Conservation (phyloP, 2,329 filamentous ascomycete genomes). For the Fusarium nygamai region DNA sequence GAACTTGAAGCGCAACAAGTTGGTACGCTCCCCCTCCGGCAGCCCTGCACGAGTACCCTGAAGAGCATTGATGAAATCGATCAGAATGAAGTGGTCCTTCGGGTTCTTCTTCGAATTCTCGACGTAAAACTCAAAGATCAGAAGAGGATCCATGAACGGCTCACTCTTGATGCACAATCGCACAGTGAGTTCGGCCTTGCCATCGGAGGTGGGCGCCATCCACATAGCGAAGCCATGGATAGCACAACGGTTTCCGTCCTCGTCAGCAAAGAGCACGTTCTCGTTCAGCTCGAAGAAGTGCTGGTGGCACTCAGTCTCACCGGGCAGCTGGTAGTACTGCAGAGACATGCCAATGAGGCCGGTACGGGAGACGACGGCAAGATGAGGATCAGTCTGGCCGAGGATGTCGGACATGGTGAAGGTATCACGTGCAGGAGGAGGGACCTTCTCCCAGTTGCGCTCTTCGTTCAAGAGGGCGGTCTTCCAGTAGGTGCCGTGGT, state of each 20-base stretch:
- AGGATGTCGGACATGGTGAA: slow-evolving; percentile 10
- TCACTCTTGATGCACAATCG: background rate
- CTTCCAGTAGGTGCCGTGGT: background rate
- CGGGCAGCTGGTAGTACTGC: background rate
- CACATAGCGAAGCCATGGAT: slow-evolving; percentile 14
- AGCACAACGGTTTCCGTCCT: background rate
- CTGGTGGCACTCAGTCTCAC: background rate
- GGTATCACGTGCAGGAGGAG: background rate
- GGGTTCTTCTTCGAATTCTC: background rate
- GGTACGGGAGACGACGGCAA: background rate
- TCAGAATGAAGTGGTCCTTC: background rate
- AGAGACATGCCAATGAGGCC: background rate
- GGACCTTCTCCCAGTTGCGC: background rate
- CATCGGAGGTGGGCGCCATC: background rate
- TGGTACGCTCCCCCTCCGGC: background rate
- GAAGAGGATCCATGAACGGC: background rate
- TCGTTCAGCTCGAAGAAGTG: slow-evolving; percentile 7
- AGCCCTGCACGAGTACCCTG: background rate
- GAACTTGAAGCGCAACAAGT: slow-evolving; percentile 16
- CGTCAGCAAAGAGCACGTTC: background rate
- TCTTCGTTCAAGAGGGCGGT: background rate
- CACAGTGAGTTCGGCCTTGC: background rate
- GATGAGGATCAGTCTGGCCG: background rate
- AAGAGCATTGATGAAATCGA: slow-evolving; percentile 14
- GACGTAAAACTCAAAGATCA: slow-evolving; percentile 5